These are phyloP conservation scores for Dioscorea dumetorum DNA, from an alignment of 106 monocot genomes.

Conservation along the genomic window DNA sequence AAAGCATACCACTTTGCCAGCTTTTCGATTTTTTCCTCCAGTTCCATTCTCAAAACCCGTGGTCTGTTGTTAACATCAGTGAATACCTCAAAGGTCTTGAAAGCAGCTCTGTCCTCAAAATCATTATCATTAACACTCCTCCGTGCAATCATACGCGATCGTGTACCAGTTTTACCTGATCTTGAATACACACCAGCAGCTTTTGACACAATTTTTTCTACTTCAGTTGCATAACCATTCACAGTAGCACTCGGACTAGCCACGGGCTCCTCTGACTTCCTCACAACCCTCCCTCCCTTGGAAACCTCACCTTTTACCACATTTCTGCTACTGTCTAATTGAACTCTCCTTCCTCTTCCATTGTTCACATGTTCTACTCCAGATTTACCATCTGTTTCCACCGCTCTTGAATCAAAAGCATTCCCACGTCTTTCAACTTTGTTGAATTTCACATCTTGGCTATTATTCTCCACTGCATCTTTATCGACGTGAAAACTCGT, in stretches of 20 bases:
- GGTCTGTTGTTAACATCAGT: constrained; percentile 88
- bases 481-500: too few relatives aligned
- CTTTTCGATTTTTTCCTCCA: constrained; percentile 81
- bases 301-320: not conserved
- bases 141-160: constrained; percentile 5
- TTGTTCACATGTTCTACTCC: not conserved
- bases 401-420: not conserved
- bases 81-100: constrained; percentile 85
- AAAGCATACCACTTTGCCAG: constrained; percentile 65
- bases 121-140: constrained; percentile 18
- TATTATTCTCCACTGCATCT: too few relatives aligned
- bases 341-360: not conserved
- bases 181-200: constrained; percentile 3
- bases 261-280: constrained; percentile 2
- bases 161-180: constrained; percentile 2
- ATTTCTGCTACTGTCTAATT: not conserved
- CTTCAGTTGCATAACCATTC: not conserved
- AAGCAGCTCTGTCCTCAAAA: constrained; percentile 75
- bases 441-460: too few relatives aligned
- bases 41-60: constrained; percentile 74
- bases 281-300: not conserved
- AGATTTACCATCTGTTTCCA: too few relatives aligned
- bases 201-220: constrained; percentile 6
- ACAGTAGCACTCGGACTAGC: not conserved
- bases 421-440: not conserved